Evolutionary conservation across 2,329 filamentous ascomycete species (phyloP).

Genomic region (Exophiala sp.): DNA sequence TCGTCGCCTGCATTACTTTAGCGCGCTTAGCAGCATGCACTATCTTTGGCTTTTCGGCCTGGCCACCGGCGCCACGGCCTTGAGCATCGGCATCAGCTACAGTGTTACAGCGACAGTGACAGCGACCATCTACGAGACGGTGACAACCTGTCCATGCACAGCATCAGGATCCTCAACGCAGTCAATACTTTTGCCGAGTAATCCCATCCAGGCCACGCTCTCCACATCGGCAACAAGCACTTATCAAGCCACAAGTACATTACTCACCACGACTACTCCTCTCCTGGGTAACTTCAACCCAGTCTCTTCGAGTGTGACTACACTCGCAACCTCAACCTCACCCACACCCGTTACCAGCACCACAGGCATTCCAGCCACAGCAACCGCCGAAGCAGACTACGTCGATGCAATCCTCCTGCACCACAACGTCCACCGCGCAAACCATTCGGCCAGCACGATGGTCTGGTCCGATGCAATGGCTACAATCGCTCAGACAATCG

Average conservation of each 20-base stretch:
- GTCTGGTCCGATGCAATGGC: constrained; percentile 64
- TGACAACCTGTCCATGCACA: constrained; percentile 19
- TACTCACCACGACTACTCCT: neutral
- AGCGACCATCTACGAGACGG: constrained; percentile 6
- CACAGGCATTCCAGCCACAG: constrained; percentile 4
- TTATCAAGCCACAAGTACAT: neutral
- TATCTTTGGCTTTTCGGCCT: constrained; percentile 5
- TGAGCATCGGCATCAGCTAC: constrained; percentile 16
- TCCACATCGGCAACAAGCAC: neutral
- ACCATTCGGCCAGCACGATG: constrained; percentile 68
- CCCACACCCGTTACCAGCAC: constrained; percentile 1
- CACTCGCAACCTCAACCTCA: neutral
- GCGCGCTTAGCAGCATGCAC: constrained; percentile 7
- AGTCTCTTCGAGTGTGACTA: neutral
- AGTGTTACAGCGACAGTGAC: constrained; percentile 16
- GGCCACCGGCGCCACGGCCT: constrained; percentile 7
- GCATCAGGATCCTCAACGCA: neutral
- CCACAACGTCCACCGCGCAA: constrained; percentile 82
- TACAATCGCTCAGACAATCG: constrained; percentile 60
- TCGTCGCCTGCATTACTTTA: too few relatives aligned
- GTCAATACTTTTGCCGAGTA: constrained; percentile 5
- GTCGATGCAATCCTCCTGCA: constrained; percentile 51
- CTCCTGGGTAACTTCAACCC: neutral
- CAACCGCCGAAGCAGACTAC: constrained; percentile 19
- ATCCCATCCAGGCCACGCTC: constrained; percentile 2